A percentile compares a stretch with the other conserved stretches of the same genome.
phyloP scores from a whole-genome alignment of 805 yeast genomes.

The Saccharomyces kudriavzevii region DNA sequence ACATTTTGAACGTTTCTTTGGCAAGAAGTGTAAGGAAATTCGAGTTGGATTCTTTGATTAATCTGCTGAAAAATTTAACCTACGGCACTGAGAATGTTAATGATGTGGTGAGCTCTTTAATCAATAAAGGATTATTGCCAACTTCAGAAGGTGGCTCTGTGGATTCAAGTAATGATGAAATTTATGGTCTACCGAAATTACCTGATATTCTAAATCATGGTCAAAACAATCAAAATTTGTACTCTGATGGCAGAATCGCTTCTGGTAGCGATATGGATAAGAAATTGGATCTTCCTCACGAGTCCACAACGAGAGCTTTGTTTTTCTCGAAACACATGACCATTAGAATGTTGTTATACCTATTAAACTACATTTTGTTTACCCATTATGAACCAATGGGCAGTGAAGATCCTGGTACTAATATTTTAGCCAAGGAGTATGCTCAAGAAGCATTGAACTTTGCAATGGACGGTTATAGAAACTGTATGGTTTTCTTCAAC shows the following conservation, averaged over 20 bases:
- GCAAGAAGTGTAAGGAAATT: slow-evolving; percentile 37
- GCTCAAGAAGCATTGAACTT: slow-evolving; percentile 37
- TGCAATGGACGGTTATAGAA: slow-evolving; percentile 38
- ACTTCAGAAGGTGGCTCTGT: slow-evolving; percentile 26
- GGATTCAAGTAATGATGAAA: slow-evolving; percentile 28
- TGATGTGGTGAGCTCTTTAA: slow-evolving; percentile 22
- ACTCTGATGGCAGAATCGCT: not conserved
- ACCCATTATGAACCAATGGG: slow-evolving; percentile 39
- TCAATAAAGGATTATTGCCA: slow-evolving; percentile 24
- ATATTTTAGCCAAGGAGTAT: slow-evolving; percentile 31
- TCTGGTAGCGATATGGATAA: slow-evolving; percentile 19
- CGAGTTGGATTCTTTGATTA: slow-evolving; percentile 33
- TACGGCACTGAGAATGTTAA: slow-evolving; percentile 26
- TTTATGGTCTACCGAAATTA: slow-evolving; percentile 27
- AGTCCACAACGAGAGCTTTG: slow-evolving; percentile 34
- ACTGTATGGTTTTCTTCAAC: slow-evolving; percentile 35
- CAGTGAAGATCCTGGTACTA: slow-evolving; percentile 29
- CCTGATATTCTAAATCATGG: slow-evolving; percentile 22
- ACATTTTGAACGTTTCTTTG: slow-evolving; percentile 26
- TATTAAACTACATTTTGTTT: slow-evolving; percentile 42
- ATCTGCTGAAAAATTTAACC: slow-evolving; percentile 29
- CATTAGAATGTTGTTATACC: slow-evolving; percentile 42
- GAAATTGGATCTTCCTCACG: slow-evolving; percentile 33
- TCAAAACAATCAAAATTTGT: slow-evolving; percentile 2
- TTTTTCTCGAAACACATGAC: slow-evolving; percentile 34